Base-by-base conservation (phyloP, 163 green algal species). In the Coccomyxa subellipsoidea region DNA sequence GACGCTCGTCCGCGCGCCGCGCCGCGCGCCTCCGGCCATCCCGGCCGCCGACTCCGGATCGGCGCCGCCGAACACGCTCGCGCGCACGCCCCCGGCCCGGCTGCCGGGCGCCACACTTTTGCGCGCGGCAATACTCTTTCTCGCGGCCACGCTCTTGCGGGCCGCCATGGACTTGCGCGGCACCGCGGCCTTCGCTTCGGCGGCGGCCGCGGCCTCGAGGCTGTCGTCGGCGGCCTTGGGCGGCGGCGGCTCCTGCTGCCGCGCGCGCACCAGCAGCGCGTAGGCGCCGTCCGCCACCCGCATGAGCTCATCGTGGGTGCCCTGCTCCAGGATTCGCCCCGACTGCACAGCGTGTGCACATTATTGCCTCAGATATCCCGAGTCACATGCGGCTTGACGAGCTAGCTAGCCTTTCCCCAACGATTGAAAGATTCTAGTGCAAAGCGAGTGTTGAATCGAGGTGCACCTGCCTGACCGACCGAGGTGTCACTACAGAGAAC, bases 271-370 rank as follows among this genome's bases (percentile, higher is more conserved):
- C 31, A 86, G 59, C 37, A n/a, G 38, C 9, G 79, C 73, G 31
- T 84, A 86, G 0, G 79, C 79, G 10, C 78, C 78, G 18, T 38
- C 34, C 27, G 72, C 31, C 4, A 53, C 79, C 12, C 25, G n/a
- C 79, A 86, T 84, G 37, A 97, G 90, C 80, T 91, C 81, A 1
- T 85, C 76, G 81, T 96, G 93, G 29, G 79, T 91, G 39, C 94
- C 94, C 81, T 89, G 84, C 88, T 98, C 94, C 25, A 92, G 83
- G 27, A 97, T 86, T 73, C 89, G 78, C 31, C 94, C 94, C 83
- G 92, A 21, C 82, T 85, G 69, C 34, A 85, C 54, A 25, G 79
- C 82, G 38, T 77, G n/a, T n/a, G n/a, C n/a, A n/a, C n/a, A n/a
- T n/a, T n/a, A n/a, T n/a, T n/a, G n/a, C n/a, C n/a, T 53, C 34